Evolutionary conservation across 768 basidiomycete genomes (phyloP), one percentile per base, ranked within the genome.

Genomic region (Leccinum arenicola): DNA sequence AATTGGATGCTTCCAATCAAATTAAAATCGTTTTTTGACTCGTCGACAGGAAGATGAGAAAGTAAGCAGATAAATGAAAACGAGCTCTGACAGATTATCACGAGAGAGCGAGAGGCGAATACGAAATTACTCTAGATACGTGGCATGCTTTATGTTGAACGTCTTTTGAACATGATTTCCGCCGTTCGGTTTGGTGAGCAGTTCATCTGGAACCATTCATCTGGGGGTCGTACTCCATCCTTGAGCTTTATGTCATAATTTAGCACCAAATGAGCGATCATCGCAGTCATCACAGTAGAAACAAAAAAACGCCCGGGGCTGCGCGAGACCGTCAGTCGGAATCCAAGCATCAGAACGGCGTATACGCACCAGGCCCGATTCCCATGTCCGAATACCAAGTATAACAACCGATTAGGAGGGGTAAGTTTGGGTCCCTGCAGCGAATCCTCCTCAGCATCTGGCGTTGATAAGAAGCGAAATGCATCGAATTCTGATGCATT

Each of bases 221-320:
- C 74, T 29, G 68, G 64, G 8, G 78, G 77, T 19, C 73, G 68
- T 35, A 69, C 66, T 48, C 74, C 74, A 31, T 72, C 72, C 48
- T 75, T 71, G 35, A 76, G 58, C 50, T 70, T 70, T 36, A 79
- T 66, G 58, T 79, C 78, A 65, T 78, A 79, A 58, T 72, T 70
- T 55, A 76, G 54, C 12, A 79, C 67, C 59, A 80, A 60, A 58
- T 77, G 68, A 29, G 79, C 79, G 66, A 78, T 67, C 63, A 76
- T 72, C 1, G 73, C 67, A 31, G 79, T 79, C 66, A 79, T 66
- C 66, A 71, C 64, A 25, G 72, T 71, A 4, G 76, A 75, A 27
- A 69, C 76, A 57, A 80, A 79, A 63, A 77, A 78, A 10, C 79
- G 72, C 4, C 79, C 78, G 4, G 78, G 78, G 58, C 77, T 79